Conservation (phyloP, 371 early-diverging fungal genomes). For the Mucor sp. region DNA sequence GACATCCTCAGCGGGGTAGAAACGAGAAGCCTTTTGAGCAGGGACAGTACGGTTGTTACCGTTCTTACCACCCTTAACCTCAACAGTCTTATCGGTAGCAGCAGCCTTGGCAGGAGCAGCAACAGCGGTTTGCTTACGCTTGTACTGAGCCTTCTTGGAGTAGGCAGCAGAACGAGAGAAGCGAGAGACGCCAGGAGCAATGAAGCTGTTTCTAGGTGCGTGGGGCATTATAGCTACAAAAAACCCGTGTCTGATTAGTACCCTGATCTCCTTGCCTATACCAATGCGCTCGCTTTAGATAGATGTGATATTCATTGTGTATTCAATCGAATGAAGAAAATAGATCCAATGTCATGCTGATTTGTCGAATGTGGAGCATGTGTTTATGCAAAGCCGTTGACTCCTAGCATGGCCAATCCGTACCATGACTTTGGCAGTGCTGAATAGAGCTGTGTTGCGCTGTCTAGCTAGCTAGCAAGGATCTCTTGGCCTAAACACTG, state of each 20-base stretch:
- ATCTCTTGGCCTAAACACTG: not conserved
- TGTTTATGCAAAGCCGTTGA: not conserved
- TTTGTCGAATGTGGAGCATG: not conserved
- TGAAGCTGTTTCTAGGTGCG: constrained; percentile 74
- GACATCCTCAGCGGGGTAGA: constrained; percentile 89
- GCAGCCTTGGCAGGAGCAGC: constrained; percentile 54
- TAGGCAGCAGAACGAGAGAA: constrained; percentile 75
- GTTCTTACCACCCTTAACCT: constrained; percentile 85
- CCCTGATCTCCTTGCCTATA: not conserved
- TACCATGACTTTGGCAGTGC: not conserved
- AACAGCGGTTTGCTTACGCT: constrained; percentile 68
- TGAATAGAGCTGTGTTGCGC: not conserved
- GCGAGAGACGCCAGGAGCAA: constrained; percentile 83
- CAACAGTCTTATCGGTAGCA: constrained; percentile 68
- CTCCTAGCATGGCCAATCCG: not conserved
- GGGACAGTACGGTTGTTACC: constrained; percentile 76
- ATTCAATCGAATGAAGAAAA: not conserved
- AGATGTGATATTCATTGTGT: not conserved
- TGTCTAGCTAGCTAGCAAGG: not conserved
- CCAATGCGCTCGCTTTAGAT: not conserved
- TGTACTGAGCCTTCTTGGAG: constrained; percentile 84
- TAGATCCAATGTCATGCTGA: not conserved
- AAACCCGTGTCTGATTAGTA: not conserved
- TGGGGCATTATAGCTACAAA: constrained; percentile 25
- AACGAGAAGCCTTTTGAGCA: constrained; percentile 73